A percentile compares a stretch with the other conserved stretches of the same genome.
Conservation (phyloP, 441 rosid genomes). For the Viola pubescens region DNA sequence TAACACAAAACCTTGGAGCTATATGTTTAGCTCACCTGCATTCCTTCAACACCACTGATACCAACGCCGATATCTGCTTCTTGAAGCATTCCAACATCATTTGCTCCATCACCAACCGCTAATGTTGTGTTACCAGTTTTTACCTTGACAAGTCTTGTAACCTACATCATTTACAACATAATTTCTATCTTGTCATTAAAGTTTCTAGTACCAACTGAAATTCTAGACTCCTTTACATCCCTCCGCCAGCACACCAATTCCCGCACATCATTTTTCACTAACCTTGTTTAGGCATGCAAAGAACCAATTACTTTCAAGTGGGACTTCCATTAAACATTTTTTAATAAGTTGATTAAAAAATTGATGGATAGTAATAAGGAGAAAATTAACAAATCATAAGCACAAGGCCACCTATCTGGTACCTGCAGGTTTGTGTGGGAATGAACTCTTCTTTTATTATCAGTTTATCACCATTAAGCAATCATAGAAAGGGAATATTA, state of each 20-base stretch:
- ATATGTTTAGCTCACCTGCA: constrained; percentile 55
- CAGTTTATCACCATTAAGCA: background rate
- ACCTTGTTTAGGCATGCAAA: too few species aligned
- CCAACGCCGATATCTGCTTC: constrained; percentile 94
- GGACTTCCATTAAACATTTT: too few species aligned
- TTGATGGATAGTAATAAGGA: background rate
- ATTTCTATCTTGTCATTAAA: constrained; percentile 9
- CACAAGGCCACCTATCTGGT: background rate
- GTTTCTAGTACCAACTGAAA: constrained; percentile 9
- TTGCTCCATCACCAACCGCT: constrained; percentile 91
- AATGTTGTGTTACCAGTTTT: constrained; percentile 63
- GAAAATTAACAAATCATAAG: background rate
- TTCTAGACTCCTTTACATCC: constrained; percentile 1
- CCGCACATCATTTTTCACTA: too few species aligned
- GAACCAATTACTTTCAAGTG: too few species aligned
- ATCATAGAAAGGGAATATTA: too few species aligned
- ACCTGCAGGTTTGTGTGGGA: background rate
- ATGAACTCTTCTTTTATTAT: background rate
- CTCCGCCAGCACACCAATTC: too few species aligned
- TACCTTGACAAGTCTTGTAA: constrained; percentile 66
- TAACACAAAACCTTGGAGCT: background rate
- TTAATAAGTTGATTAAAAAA: too few species aligned
- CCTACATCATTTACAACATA: constrained; percentile 32
- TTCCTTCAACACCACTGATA: constrained; percentile 89
- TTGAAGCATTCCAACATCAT: constrained; percentile 97